Evolutionary conservation across 345 rosid species (phyloP).

Genomic region (Lumnitzera littorea): DNA sequence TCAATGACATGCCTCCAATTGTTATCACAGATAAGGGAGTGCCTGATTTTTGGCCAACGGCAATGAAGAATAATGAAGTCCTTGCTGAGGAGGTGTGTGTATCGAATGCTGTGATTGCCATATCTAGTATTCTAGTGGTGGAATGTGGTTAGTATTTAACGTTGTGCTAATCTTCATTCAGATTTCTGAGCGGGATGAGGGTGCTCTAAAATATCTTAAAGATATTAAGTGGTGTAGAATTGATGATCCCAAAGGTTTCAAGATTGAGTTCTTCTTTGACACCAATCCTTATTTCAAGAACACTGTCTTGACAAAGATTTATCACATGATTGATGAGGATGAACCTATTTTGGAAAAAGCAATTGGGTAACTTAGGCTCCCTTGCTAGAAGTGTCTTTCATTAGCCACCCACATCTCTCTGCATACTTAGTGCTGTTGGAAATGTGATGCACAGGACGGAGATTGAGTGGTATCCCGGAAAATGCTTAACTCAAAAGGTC

Average conservation of each 20-base stretch:
- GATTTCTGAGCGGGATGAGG: slow-evolving; percentile 94
- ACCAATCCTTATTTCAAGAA: slow-evolving; percentile 86
- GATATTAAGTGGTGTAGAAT: slow-evolving; percentile 84
- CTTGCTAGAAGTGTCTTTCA: too few relatives aligned
- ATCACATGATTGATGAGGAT: slow-evolving; percentile 98
- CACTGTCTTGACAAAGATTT: slow-evolving; percentile 74
- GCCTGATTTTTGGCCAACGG: slow-evolving; percentile 89
- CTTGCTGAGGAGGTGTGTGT: slow-evolving; percentile 68
- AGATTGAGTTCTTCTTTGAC: slow-evolving; percentile 87
- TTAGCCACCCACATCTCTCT: too few relatives aligned
- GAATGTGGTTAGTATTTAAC: not conserved
- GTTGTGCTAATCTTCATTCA: slow-evolving; percentile 10
- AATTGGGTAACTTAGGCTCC: slow-evolving; percentile 45
- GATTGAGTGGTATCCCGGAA: slow-evolving; percentile 95
- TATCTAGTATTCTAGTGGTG: not conserved
- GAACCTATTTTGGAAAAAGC: slow-evolving; percentile 97
- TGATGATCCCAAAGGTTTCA: slow-evolving; percentile 91
- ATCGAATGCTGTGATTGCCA: not conserved
- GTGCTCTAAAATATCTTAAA: slow-evolving; percentile 72
- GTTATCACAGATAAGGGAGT: slow-evolving; percentile 73
- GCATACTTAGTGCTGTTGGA: not conserved
- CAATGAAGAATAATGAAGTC: slow-evolving; percentile 94
- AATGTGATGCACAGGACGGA: slow-evolving; percentile 45
- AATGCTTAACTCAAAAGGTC: slow-evolving; percentile 82
- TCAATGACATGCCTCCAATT: not conserved